Conservation (phyloP, 345 rosid genomes). For the Orychophragmus violaceus region DNA sequence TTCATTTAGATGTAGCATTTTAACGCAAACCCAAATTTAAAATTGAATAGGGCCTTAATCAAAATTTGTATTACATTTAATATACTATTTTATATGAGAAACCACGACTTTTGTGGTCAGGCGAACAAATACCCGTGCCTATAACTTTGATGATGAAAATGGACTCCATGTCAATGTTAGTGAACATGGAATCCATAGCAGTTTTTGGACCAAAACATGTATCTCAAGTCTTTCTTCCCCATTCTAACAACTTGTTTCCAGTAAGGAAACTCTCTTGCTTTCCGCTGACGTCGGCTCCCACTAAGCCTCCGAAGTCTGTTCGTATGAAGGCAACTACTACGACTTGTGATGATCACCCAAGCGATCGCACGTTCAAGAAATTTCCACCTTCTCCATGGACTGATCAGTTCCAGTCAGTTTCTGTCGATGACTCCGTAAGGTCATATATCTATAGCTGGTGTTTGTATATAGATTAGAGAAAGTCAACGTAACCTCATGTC, state of each 20-base stretch:
- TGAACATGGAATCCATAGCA: neutral
- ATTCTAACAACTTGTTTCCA: neutral
- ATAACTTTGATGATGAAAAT: too few species aligned
- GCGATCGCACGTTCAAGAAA: neutral
- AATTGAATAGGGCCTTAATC: too few species aligned
- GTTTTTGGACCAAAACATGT: too few species aligned
- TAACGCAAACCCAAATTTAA: too few species aligned
- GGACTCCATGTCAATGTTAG: too few species aligned
- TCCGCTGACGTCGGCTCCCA: neutral
- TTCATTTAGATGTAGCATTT: too few species aligned
- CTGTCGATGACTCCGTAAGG: neutral
- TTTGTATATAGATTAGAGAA: neutral
- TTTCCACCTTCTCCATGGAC: neutral
- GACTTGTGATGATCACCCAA: neutral
- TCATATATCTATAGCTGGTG: neutral
- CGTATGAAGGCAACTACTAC: neutral
- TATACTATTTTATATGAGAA: too few species aligned
- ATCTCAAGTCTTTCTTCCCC: too few species aligned
- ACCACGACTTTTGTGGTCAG: too few species aligned
- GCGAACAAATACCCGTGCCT: too few species aligned
- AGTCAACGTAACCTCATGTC: neutral
- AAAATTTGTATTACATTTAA: too few species aligned
- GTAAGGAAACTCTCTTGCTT: neutral
- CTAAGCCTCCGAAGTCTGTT: neutral
- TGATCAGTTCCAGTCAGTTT: neutral